phyloP scores from a whole-genome alignment of 371 early-diverging fungal genomes.

The Mucor plumbeus region DNA sequence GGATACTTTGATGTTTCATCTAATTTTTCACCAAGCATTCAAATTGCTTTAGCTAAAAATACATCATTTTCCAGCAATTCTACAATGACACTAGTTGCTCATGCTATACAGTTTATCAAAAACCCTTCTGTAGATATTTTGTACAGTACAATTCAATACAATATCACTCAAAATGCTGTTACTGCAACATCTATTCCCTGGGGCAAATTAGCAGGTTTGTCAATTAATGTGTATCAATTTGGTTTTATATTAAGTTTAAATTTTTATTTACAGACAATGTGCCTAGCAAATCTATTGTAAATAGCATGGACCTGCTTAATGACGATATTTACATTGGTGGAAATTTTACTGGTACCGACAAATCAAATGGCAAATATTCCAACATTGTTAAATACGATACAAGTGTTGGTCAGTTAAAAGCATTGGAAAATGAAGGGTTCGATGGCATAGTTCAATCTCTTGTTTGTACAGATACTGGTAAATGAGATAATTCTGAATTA shows the following conservation, averaged over 20 bases:
- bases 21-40: conserved; percentile 56
- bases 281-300: conserved; percentile 47
- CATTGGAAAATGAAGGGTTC: conserved; percentile 28
- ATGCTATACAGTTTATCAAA: conserved; percentile 63
- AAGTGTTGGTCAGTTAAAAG: conserved; percentile 17
- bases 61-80: conserved; percentile 26
- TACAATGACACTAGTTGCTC: conserved; percentile 47
- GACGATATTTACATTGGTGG: conserved; percentile 44
- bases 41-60: conserved; percentile 37
- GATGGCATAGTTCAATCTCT: conserved; percentile 34
- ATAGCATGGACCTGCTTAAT: conserved; percentile 37
- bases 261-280: conserved; percentile 35
- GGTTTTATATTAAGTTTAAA: no score
- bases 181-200: conserved; percentile 24
- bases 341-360: conserved; percentile 29
- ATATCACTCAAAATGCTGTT: conserved; percentile 14
- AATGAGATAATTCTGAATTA: not conserved
- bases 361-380: conserved; percentile 25
- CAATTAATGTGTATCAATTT: no score
- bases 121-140: conserved; percentile 38
- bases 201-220: conserved; percentile 28
- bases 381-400: conserved; percentile 38
- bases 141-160: conserved; percentile 42
- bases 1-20: conserved; percentile 56
- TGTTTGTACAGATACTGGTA: conserved; percentile 22